phyloP scores from a whole-genome alignment of 805 yeast genomes.

The Spathaspora girioi region DNA sequence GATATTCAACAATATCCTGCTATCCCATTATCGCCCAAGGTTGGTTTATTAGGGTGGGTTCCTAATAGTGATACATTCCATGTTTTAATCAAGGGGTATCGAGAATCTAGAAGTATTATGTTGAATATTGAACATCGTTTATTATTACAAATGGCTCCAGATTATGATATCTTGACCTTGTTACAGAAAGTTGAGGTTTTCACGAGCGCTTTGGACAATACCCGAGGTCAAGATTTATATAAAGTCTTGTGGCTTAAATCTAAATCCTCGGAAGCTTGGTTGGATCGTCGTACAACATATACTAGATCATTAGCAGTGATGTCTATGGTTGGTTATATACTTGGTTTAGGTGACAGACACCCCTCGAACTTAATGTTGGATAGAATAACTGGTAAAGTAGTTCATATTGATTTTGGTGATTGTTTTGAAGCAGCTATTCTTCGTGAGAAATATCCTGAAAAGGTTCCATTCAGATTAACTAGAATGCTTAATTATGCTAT shows the following conservation, averaged over 20 bases:
- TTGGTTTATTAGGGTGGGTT: constrained; percentile 97
- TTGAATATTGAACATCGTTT: constrained; percentile 91
- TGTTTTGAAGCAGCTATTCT: constrained; percentile 98
- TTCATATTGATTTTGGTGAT: constrained; percentile 98
- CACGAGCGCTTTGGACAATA: constrained; percentile 91
- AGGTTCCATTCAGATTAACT: constrained; percentile 94
- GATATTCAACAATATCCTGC: constrained; percentile 91
- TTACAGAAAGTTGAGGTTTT: constrained; percentile 95
- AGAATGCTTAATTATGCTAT: constrained; percentile 96
- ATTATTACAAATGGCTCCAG: constrained; percentile 97
- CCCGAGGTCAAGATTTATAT: constrained; percentile 93
- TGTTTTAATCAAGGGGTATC: constrained; percentile 82
- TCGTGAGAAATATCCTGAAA: constrained; percentile 96
- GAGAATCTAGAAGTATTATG: constrained; percentile 86
- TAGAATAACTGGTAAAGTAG: constrained; percentile 88
- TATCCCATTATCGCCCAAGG: constrained; percentile 92
- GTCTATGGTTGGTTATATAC: constrained; percentile 98
- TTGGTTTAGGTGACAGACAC: constrained; percentile 97
- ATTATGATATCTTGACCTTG: constrained; percentile 83
- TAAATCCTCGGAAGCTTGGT: constrained; percentile 95
- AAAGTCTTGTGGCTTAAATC: constrained; percentile 96
- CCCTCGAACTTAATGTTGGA: constrained; percentile 97
- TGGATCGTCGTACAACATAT: constrained; percentile 93
- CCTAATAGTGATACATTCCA: constrained; percentile 97
- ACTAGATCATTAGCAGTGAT: constrained; percentile 95